phyloP scores from a whole-genome alignment of 2,329 filamentous ascomycete species.

The Arthrinium puccinioides region DNA sequence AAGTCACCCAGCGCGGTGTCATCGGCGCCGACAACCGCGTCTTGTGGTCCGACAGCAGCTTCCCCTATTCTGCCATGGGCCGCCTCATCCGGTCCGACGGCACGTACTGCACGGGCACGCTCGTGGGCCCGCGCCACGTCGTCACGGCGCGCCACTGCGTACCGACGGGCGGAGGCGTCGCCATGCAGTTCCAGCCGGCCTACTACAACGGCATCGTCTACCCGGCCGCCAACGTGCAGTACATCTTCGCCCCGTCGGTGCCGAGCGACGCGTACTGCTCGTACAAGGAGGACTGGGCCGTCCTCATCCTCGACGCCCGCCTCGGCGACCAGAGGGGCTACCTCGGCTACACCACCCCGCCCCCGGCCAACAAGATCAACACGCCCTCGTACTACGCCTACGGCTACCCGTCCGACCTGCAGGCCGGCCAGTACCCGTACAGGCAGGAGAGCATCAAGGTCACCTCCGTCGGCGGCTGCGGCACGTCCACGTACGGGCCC shows the following conservation, averaged over 20 bases:
- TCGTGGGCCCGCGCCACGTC: constrained; percentile 21
- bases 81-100: constrained; percentile 14
- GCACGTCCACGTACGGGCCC: constrained; percentile 6
- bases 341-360: constrained; percentile 13
- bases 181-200: constrained; percentile 15
- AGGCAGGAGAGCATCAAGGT: constrained; percentile 9
- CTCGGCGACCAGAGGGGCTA: constrained; percentile 16
- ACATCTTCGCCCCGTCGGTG: constrained; percentile 3
- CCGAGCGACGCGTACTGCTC: constrained; percentile 6
- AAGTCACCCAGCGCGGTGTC: constrained; percentile 11
- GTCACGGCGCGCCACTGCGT: constrained; percentile 20
- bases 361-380: constrained; percentile 4
- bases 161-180: constrained; percentile 8
- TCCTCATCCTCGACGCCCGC: constrained; percentile 16
- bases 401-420: constrained; percentile 8
- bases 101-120: constrained; percentile 17
- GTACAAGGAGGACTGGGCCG: constrained; percentile 18
- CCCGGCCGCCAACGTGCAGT: constrained; percentile 7
- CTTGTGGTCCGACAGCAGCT: constrained; percentile 9
- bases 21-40: constrained; percentile 14
- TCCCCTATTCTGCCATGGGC: constrained; percentile 15
- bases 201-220: constrained; percentile 14
- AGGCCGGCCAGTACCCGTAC: constrained; percentile 6
- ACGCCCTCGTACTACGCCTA: constrained; percentile 12
- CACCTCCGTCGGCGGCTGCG: constrained; percentile 3